These are phyloP conservation scores for Lecanicillium sp. DNA, from an alignment of 2,329 filamentous ascomycete genomes.

Conservation along the genomic window DNA sequence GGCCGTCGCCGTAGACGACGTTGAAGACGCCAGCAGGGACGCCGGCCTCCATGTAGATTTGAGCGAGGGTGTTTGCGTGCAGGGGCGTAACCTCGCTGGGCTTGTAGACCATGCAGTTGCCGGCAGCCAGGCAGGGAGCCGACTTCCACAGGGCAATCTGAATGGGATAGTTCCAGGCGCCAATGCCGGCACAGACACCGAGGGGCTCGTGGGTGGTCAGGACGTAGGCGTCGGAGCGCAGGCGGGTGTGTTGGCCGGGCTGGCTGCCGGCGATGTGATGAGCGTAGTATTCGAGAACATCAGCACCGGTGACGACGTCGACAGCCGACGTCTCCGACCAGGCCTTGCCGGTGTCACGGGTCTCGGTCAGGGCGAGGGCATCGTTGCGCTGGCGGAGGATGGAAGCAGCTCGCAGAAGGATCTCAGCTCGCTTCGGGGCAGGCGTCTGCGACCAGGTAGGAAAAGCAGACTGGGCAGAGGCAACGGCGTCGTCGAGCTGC, in stretches of 20 bases:
- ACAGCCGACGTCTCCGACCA: slow-evolving; percentile 78
- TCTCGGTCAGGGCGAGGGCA: slow-evolving; percentile 70
- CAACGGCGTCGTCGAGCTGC: slow-evolving; percentile 64
- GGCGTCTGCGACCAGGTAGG: slow-evolving; percentile 68
- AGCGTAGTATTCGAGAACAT: slow-evolving; percentile 81
- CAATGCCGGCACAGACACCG: slow-evolving; percentile 79
- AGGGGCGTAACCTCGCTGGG: slow-evolving; percentile 80
- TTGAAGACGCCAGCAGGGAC: slow-evolving; percentile 80
- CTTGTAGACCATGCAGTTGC: slow-evolving; percentile 89
- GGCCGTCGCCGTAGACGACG: slow-evolving; percentile 72
- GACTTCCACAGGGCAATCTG: slow-evolving; percentile 90
- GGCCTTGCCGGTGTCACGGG: slow-evolving; percentile 78
- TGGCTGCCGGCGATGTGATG: slow-evolving; percentile 70
- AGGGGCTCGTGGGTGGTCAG: slow-evolving; percentile 76
- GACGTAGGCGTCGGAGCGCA: slow-evolving; percentile 70
- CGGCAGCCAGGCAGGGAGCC: slow-evolving; percentile 74
- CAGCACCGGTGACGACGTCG: slow-evolving; percentile 74
- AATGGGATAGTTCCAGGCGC: slow-evolving; percentile 88
- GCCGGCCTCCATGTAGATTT: slow-evolving; percentile 71
- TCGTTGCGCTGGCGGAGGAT: slow-evolving; percentile 71
- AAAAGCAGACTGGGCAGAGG: slow-evolving; percentile 65
- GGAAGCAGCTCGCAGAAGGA: slow-evolving; percentile 67
- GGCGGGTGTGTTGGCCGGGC: slow-evolving; percentile 69
- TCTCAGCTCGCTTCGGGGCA: slow-evolving; percentile 63
- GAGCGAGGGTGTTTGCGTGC: slow-evolving; percentile 67